A percentile compares a stretch with the other conserved stretches of the same genome.
These are phyloP conservation scores for Vitis riparia DNA, from an alignment of 164 flowering plant species.

Conservation along the genomic window DNA sequence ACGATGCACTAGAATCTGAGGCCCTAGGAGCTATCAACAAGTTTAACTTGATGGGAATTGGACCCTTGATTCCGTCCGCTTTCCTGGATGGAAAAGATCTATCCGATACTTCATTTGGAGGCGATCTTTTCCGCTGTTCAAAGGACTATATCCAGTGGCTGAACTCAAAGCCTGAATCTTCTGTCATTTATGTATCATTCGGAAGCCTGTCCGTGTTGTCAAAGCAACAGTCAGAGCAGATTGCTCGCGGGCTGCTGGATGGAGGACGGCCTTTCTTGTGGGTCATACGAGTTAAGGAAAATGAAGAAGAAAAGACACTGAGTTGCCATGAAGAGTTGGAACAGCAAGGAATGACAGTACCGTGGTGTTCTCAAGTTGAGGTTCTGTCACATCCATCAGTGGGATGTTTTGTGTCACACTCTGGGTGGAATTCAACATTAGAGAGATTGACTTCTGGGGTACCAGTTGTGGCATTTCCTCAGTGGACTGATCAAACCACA, in stretches of 20 bases:
- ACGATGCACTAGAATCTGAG: constrained; percentile 36
- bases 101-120: constrained; percentile 27
- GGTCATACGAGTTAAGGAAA: constrained; percentile 28
- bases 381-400: constrained; percentile 36
- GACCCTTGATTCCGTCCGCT: constrained; percentile 50
- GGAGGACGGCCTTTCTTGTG: constrained; percentile 41
- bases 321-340: constrained; percentile 17
- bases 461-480: constrained; percentile 44
- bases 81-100: constrained; percentile 32
- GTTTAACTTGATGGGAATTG: constrained; percentile 29
- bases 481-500: constrained; percentile 39
- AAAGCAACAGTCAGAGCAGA: constrained; percentile 33
- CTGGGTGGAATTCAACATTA: constrained; percentile 50
- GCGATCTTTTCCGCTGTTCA: constrained; percentile 21
- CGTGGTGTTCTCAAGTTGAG: constrained; percentile 48
- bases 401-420: constrained; percentile 46
- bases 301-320: constrained; percentile 1
- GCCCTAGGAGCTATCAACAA: constrained; percentile 27
- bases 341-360: constrained; percentile 35
- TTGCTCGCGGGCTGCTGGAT: constrained; percentile 26
- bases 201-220: constrained; percentile 33
- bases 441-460: constrained; percentile 38
- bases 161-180: constrained; percentile 30
- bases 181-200: constrained; percentile 45
- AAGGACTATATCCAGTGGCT: constrained; percentile 40